A percentile compares a stretch with the other conserved stretches of the same genome.
These are phyloP conservation scores for Bisporella sp. DNA, from an alignment of 2,329 filamentous ascomycete species.

Conservation along the genomic window DNA sequence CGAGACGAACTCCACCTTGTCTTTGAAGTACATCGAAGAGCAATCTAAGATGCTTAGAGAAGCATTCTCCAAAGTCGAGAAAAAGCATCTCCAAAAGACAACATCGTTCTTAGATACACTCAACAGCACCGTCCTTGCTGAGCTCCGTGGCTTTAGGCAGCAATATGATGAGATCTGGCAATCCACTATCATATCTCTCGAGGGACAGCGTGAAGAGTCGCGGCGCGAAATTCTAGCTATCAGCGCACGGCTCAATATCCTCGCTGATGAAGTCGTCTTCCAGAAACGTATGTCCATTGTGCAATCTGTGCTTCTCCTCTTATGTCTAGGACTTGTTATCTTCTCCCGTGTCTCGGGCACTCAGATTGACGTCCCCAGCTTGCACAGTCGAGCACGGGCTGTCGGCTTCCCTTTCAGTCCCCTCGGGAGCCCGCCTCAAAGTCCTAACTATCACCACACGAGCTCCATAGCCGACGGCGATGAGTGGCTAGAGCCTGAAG, in stretches of 20 bases:
- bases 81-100: conserved; percentile 78
- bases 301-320: conserved; percentile 78
- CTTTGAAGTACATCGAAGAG: conserved; percentile 92
- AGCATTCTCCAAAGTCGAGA: conserved; percentile 79
- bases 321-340: conserved; percentile 81
- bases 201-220: conserved; percentile 79
- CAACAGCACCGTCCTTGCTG: conserved; percentile 80
- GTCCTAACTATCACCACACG: conserved; percentile 13
- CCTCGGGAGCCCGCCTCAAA: conserved; percentile 18
- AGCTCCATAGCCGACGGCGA: conserved; percentile 3
- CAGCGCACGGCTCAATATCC: conserved; percentile 69
- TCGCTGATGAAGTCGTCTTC: conserved; percentile 87
- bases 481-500: conserved; percentile 12
- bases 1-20: conserved; percentile 87
- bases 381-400: conserved; percentile 15
- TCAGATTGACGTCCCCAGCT: conserved; percentile 17
- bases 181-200: conserved; percentile 84
- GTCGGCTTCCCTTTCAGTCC: conserved; percentile 12
- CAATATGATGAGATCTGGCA: conserved; percentile 98
- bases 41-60: conserved; percentile 88
- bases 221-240: conserved; percentile 79
- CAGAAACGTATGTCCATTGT: conserved; percentile 91
- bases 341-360: conserved; percentile 54
- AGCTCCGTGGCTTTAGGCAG: conserved; percentile 68
- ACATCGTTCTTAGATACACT: conserved; percentile 73